Conservation (phyloP, 2,329 filamentous ascomycete genomes). For the Talaromyces amestolkiae region DNA sequence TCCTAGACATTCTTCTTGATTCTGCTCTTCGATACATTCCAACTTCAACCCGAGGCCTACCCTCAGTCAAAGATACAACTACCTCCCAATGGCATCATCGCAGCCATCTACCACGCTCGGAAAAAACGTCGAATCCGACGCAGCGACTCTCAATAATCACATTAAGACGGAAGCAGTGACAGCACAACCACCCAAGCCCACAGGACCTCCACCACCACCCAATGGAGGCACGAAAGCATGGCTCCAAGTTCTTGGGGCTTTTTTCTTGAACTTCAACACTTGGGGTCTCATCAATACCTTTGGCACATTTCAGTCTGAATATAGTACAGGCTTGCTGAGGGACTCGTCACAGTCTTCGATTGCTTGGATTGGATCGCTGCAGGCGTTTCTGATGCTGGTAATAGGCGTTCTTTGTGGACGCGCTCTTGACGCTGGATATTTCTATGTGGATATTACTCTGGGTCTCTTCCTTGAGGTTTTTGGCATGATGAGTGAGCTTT, state of each 20-base stretch:
- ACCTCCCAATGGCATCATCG: background rate
- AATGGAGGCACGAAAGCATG: conserved; percentile 28
- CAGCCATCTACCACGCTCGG: background rate
- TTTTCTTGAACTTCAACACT: conserved; percentile 32
- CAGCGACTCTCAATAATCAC: background rate
- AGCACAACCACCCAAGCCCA: conserved; percentile 12
- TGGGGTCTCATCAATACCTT: conserved; percentile 48
- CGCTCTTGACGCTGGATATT: conserved; percentile 45
- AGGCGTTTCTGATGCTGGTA: conserved; percentile 45
- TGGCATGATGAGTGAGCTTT: conserved; percentile 20
- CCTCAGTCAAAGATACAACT: background rate
- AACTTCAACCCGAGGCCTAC: background rate
- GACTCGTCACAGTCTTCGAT: conserved; percentile 36
- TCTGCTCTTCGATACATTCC: background rate
- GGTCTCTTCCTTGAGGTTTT: conserved; percentile 19
- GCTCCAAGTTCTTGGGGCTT: conserved; percentile 30
- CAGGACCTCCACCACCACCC: conserved; percentile 24
- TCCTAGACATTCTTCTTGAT: background rate
- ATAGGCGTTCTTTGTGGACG: conserved; percentile 45
- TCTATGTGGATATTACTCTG: background rate
- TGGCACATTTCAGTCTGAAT: conserved; percentile 44
- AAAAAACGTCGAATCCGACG: background rate
- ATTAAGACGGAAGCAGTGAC: background rate
- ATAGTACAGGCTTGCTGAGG: conserved; percentile 39
- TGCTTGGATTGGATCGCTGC: conserved; percentile 48